Evolutionary conservation across 2,329 filamentous ascomycete genomes (phyloP).

Genomic region (Trichoderma aggressivum): DNA sequence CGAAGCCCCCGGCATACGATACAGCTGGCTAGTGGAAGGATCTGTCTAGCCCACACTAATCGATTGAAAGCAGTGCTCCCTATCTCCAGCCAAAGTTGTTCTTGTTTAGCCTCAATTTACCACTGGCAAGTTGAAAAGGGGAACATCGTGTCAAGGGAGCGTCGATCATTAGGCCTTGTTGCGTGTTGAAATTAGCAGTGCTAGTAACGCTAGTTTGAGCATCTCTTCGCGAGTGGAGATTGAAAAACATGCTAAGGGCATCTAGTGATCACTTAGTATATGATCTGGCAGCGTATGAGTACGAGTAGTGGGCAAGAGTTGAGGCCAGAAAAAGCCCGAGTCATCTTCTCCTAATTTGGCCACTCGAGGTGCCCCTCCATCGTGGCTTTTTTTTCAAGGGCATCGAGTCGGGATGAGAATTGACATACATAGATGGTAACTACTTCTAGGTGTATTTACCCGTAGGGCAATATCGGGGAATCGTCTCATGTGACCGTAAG

Average conservation of each 20-base stretch:
- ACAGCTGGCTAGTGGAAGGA: slow-evolving; percentile 2
- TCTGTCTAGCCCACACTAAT: not conserved
- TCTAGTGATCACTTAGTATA: not conserved
- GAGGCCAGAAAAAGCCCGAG: not conserved
- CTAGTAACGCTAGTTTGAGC: not conserved
- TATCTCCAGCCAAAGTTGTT: not conserved
- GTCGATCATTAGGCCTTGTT: slow-evolving; percentile 4
- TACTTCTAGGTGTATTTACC: not conserved
- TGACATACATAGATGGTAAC: not conserved
- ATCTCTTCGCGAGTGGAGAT: slow-evolving; percentile 1
- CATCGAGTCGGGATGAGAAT: not conserved
- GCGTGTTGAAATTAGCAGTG: not conserved
- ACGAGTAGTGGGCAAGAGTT: not conserved
- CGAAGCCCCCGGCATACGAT: not conserved
- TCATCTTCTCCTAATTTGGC: not conserved
- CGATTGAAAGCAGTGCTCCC: not conserved
- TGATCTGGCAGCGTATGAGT: not conserved
- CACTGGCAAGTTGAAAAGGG: not conserved
- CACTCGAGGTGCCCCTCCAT: not conserved
- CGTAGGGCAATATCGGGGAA: slow-evolving; percentile 2
- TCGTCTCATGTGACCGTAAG: not conserved
- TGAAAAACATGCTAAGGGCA: not conserved
- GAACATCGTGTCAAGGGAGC: not conserved
- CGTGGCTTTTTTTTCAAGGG: not conserved
- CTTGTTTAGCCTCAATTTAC: not conserved